These are phyloP conservation scores for Podila clonocystis DNA, from an alignment of 192 early-diverging fungal species.

Conservation along the genomic window DNA sequence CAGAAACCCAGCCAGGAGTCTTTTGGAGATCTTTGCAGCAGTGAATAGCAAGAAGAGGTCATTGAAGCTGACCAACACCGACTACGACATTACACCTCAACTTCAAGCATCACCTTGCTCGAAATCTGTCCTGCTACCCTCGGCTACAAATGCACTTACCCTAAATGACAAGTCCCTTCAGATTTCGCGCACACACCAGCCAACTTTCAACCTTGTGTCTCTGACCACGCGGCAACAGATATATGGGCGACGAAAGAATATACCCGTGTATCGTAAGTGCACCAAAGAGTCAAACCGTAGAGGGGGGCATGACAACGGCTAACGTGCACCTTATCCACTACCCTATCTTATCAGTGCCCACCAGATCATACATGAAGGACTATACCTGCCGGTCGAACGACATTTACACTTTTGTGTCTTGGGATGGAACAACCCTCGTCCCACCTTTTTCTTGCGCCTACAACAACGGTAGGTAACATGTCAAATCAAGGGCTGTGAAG, in stretches of 20 bases:
- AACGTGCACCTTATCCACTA: not conserved
- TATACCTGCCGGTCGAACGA: conserved; percentile 33
- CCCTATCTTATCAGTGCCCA: conserved; percentile 10
- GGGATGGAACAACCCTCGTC: conserved; percentile 32
- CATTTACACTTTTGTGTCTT: conserved; percentile 35
- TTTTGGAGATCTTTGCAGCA: conserved; percentile 48
- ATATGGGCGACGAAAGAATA: conserved; percentile 22
- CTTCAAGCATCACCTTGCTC: not conserved
- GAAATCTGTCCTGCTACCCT: conserved; percentile 2
- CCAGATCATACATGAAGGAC: conserved; percentile 28
- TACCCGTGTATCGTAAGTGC: conserved; percentile 27
- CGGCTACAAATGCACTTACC: conserved; percentile 9
- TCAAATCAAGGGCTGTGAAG: not conserved
- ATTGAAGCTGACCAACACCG: conserved; percentile 23
- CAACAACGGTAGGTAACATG: conserved; percentile 22
- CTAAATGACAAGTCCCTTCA: not conserved
- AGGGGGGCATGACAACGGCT: no score
- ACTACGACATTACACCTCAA: conserved; percentile 1
- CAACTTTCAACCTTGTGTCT: conserved; percentile 1
- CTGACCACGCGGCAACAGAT: not conserved
- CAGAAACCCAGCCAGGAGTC: conserved; percentile 16
- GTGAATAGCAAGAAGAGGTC: conserved; percentile 28
- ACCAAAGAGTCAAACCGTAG: no score
- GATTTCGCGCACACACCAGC: not conserved
- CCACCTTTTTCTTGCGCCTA: conserved; percentile 46